Percentiles rank a stretch among this genome's conserved stretches.
Evolutionary conservation across 2,329 filamentous ascomycete species (phyloP).

Genomic region (Hysterium pulicare): DNA sequence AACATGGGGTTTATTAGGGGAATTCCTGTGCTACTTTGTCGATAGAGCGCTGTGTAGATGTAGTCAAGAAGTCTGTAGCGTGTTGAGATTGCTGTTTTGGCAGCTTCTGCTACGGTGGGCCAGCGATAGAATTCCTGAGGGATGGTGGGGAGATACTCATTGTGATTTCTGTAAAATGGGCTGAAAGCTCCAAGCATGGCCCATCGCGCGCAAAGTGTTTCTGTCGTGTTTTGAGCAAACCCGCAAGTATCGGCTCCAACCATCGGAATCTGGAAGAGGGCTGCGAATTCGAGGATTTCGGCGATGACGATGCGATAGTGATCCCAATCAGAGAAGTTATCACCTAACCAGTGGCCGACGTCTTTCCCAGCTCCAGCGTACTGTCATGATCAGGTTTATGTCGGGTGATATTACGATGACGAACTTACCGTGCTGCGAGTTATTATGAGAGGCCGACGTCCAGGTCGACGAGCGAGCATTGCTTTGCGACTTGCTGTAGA

Average conservation of each 20-base stretch:
- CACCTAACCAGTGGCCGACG: slow-evolving; percentile 59
- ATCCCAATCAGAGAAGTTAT: slow-evolving; percentile 46
- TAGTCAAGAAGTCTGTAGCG: slow-evolving; percentile 73
- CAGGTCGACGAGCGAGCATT: slow-evolving; percentile 63
- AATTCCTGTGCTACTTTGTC: slow-evolving; percentile 57
- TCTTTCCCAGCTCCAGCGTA: slow-evolving; percentile 67
- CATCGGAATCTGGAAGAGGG: slow-evolving; percentile 46
- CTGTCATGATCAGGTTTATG: slow-evolving; percentile 1
- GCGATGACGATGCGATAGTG: slow-evolving; percentile 41
- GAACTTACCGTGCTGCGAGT: slow-evolving; percentile 60
- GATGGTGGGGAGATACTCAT: slow-evolving; percentile 49
- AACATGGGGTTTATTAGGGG: slow-evolving; percentile 67
- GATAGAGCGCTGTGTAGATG: slow-evolving; percentile 67
- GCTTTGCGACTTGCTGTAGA: slow-evolving; percentile 62
- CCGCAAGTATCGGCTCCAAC: slow-evolving; percentile 67
- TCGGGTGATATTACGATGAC: neutral
- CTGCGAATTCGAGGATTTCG: slow-evolving; percentile 43
- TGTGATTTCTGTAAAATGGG: slow-evolving; percentile 74
- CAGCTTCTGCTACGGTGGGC: slow-evolving; percentile 56
- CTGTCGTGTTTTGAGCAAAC: slow-evolving; percentile 64
- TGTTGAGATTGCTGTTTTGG: slow-evolving; percentile 64
- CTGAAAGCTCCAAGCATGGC: slow-evolving; percentile 68
- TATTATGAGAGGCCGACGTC: slow-evolving; percentile 65
- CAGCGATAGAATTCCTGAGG: slow-evolving; percentile 59
- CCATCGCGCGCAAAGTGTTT: slow-evolving; percentile 70